Evolutionary conservation across 1,139 yeast genomes (phyloP).

Genomic region (Taphrina communis): DNA sequence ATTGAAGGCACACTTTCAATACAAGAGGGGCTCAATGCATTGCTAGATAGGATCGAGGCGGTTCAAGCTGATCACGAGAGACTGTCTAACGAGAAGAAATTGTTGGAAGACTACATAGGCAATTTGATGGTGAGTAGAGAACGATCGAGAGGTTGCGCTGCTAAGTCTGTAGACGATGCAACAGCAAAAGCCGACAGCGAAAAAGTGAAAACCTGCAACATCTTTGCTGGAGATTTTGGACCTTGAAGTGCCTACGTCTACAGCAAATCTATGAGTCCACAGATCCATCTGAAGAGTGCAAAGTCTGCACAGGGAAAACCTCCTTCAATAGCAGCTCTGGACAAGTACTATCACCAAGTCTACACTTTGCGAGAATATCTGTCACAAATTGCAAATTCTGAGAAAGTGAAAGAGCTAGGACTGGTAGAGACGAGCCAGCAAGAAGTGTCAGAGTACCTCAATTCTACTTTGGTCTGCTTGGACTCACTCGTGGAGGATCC

Average conservation of each 20-base stretch:
- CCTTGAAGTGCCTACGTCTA: background rate
- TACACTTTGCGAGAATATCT: background rate
- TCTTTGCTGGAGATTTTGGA: too few relatives aligned
- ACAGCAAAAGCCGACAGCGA: background rate
- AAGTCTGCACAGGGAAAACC: background rate
- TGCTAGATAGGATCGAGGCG: slow-evolving; percentile 27
- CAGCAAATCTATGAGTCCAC: background rate
- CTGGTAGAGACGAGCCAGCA: background rate
- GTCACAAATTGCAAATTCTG: background rate
- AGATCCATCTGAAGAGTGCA: background rate
- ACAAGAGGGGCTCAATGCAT: slow-evolving; percentile 30
- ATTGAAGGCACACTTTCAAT: slow-evolving; percentile 17
- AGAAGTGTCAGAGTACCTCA: background rate
- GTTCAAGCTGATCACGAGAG: slow-evolving; percentile 31
- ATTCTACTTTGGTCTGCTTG: slow-evolving; percentile 1
- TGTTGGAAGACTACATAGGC: slow-evolving; percentile 34
- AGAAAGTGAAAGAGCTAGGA: background rate
- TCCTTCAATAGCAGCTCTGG: background rate
- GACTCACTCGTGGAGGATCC: background rate
- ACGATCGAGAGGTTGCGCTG: background rate
- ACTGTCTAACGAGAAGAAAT: slow-evolving; percentile 26
- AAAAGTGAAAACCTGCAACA: background rate
- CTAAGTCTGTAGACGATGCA: slow-evolving; percentile 17
- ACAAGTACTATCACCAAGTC: slow-evolving; percentile 8
- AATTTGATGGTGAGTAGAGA: slow-evolving; percentile 18